Evolutionary conservation across 768 basidiomycete genomes (phyloP).

Genomic region (Candolleomyces aberdarensis): DNA sequence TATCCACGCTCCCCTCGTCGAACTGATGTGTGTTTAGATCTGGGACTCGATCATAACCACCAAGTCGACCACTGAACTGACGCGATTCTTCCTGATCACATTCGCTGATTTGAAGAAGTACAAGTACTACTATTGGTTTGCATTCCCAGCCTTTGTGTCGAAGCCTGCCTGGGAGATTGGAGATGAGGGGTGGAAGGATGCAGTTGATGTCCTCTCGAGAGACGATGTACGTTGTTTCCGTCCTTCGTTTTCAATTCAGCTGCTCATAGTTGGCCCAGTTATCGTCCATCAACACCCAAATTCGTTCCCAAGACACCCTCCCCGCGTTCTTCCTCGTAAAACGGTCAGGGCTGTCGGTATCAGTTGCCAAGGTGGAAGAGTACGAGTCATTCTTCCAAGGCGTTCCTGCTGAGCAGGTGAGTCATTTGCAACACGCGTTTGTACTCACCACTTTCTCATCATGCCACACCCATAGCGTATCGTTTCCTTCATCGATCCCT

Average conservation of each 20-base stretch:
- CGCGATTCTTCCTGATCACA: slow-evolving; percentile 84
- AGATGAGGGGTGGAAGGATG: slow-evolving; percentile 55
- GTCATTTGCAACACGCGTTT: not conserved
- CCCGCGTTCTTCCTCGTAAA: slow-evolving; percentile 63
- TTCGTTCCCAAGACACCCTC: slow-evolving; percentile 33
- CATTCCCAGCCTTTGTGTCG: slow-evolving; percentile 87
- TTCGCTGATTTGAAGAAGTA: slow-evolving; percentile 99
- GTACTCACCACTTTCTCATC: not conserved
- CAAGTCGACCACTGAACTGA: slow-evolving; percentile 56
- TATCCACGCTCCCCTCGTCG: not conserved
- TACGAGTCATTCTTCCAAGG: slow-evolving; percentile 57
- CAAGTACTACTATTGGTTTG: slow-evolving; percentile 97
- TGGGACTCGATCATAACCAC: slow-evolving; percentile 59
- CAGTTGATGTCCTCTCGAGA: slow-evolving; percentile 39
- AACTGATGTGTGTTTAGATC: slow-evolving; percentile 42
- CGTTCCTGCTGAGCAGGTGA: slow-evolving; percentile 34
- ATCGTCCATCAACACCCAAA: slow-evolving; percentile 43
- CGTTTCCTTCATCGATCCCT: slow-evolving; percentile 82
- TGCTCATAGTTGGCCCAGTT: slow-evolving; percentile 33
- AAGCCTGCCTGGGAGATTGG: slow-evolving; percentile 89
- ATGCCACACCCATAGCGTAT: slow-evolving; percentile 25
- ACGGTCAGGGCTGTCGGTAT: slow-evolving; percentile 19
- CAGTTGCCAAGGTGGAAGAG: slow-evolving; percentile 51
- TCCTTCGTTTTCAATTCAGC: too few species aligned
- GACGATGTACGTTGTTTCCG: slow-evolving; percentile 33